Percentiles rank a stretch among this genome's conserved stretches.
phyloP scores from a whole-genome alignment of 2,329 filamentous ascomycete species.

The Sporothrix mexicana region DNA sequence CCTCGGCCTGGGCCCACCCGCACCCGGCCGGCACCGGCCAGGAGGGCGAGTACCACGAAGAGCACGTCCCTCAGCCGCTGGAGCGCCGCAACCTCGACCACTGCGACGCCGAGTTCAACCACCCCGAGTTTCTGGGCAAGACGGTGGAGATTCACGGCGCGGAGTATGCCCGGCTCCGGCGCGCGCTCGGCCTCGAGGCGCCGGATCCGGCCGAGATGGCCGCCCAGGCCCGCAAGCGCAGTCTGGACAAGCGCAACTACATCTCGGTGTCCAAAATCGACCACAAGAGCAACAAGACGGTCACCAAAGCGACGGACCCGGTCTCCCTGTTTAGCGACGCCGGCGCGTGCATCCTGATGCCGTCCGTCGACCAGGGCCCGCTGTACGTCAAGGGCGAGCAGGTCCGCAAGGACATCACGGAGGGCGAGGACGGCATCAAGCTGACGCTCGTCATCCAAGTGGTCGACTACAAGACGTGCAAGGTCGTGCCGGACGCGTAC shows the following conservation, averaged over 20 bases:
- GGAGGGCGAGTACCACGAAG: slow-evolving; percentile 31
- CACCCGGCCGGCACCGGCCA: slow-evolving; percentile 39
- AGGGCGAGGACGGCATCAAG: slow-evolving; percentile 54
- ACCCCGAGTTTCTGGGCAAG: slow-evolving; percentile 41
- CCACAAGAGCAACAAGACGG: slow-evolving; percentile 45
- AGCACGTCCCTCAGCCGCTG: slow-evolving; percentile 39
- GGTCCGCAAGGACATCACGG: slow-evolving; percentile 55
- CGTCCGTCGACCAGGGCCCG: slow-evolving; percentile 55
- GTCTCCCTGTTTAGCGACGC: slow-evolving; percentile 47
- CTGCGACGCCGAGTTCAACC: slow-evolving; percentile 40
- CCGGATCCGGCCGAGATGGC: slow-evolving; percentile 35
- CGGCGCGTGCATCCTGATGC: slow-evolving; percentile 53
- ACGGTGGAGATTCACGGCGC: slow-evolving; percentile 42
- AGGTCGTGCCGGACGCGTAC: slow-evolving; percentile 55
- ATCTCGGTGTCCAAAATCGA: slow-evolving; percentile 43
- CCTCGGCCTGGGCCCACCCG: slow-evolving; percentile 41
- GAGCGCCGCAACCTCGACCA: slow-evolving; percentile 43
- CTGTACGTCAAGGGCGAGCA: slow-evolving; percentile 60
- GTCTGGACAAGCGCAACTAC: slow-evolving; percentile 41
- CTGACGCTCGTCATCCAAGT: slow-evolving; percentile 59
- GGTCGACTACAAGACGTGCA: slow-evolving; percentile 60
- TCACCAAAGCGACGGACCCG: slow-evolving; percentile 42
- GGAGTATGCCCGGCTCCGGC: slow-evolving; percentile 41
- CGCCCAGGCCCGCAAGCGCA: background rate
- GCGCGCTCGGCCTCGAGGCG: slow-evolving; percentile 39